These are phyloP conservation scores for Inosperma sp. DNA, from an alignment of 768 basidiomycete species.

Conservation along the genomic window DNA sequence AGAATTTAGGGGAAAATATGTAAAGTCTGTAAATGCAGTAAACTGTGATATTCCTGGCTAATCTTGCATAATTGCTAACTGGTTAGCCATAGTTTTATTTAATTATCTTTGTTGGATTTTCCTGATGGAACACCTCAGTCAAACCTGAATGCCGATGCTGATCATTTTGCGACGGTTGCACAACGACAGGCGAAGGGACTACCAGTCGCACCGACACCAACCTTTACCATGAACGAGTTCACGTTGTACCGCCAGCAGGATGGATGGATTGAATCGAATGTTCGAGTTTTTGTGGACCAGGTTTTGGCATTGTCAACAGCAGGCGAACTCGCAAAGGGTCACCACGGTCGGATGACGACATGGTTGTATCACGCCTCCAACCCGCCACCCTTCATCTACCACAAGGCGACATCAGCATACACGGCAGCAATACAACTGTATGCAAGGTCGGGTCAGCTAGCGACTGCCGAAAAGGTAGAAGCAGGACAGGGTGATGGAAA, in stretches of 20 bases:
- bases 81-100: too few relatives aligned
- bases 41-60: too few relatives aligned
- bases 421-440: conserved; percentile 16
- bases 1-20: too few relatives aligned
- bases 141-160: conserved; percentile 8
- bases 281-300: conserved; percentile 2
- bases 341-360: not conserved
- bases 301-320: not conserved
- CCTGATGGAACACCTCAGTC: too few relatives aligned
- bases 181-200: conserved; percentile 4
- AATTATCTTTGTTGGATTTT: too few relatives aligned
- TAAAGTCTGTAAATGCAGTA: too few relatives aligned
- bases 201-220: conserved; percentile 12
- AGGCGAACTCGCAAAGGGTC: not conserved
- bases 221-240: conserved; percentile 17
- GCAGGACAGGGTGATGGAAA: not conserved
- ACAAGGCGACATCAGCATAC: conserved; percentile 11
- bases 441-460: conserved; percentile 15
- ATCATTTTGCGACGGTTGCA: conserved; percentile 10
- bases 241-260: conserved; percentile 9
- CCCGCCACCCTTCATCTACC: conserved; percentile 12
- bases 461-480: not conserved
- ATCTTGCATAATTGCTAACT: too few relatives aligned
- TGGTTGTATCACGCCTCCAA: not conserved
- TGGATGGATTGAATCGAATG: conserved; percentile 20